Conservation (phyloP, 2,329 filamentous ascomycete species). For the Clarireedia paspali region DNA sequence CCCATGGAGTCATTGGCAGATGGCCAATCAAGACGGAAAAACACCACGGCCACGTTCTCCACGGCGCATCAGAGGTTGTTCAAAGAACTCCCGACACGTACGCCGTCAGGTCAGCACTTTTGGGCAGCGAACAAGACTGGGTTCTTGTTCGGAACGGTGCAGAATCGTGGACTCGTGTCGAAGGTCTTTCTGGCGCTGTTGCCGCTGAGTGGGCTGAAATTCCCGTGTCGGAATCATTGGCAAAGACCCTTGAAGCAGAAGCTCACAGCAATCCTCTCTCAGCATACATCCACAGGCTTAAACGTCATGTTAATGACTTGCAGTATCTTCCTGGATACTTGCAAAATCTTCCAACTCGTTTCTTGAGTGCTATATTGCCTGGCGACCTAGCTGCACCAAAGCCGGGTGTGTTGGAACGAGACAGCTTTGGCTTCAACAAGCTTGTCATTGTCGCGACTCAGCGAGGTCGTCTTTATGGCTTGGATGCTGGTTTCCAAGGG, state of each 20-base stretch:
- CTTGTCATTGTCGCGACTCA: constrained; percentile 72
- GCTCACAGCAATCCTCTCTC: constrained; percentile 70
- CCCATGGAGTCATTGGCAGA: constrained; percentile 65
- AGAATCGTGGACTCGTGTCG: constrained; percentile 69
- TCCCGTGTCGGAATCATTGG: constrained; percentile 64
- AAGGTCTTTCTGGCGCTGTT: constrained; percentile 73
- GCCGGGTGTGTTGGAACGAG: constrained; percentile 46
- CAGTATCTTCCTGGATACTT: constrained; percentile 69
- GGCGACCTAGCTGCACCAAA: constrained; percentile 43
- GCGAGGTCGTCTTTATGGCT: constrained; percentile 69
- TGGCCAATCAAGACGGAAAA: constrained; percentile 53
- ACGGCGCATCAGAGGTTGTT: constrained; percentile 76
- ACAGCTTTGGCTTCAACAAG: constrained; percentile 86
- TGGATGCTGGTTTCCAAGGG: constrained; percentile 70
- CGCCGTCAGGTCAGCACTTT: constrained; percentile 69
- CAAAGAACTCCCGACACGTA: constrained; percentile 59
- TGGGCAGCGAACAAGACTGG: constrained; percentile 68
- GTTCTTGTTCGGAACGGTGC: constrained; percentile 76
- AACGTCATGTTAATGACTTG: constrained; percentile 73
- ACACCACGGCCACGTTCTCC: constrained; percentile 37
- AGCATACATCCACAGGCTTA: constrained; percentile 84
- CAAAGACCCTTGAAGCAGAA: constrained; percentile 76
- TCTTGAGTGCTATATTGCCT: constrained; percentile 51
- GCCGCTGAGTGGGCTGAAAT: constrained; percentile 76
- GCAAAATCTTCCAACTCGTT: constrained; percentile 56